Base-by-base conservation (phyloP, 495 filamentous ascomycete species). In the Tuber brumale region DNA sequence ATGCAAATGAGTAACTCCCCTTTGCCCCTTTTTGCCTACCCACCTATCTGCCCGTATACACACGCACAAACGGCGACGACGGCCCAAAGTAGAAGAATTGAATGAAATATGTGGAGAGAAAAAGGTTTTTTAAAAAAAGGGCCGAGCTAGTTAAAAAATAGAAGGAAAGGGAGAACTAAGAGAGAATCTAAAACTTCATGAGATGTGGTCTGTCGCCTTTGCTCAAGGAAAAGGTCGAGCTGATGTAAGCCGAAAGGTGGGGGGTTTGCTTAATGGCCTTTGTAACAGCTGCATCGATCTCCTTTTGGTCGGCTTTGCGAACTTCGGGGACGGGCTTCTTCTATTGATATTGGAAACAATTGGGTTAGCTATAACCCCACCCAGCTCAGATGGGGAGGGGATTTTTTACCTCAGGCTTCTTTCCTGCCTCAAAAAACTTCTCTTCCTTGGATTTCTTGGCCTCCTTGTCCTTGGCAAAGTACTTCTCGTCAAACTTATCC, bases 161-260 rank as follows among this genome's bases (percentile, higher is more conserved):
- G 5, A 12, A 66, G 14, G 57, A 66, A 66, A 66, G 16, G 27
- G 31, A 66, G 31, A 35, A 66, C 27, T 19, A 2, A 66, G 57
- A 66, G 27, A 66, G 27, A 66, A 66, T 66, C 76, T 94, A 95
- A 90, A 91, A 95, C 87, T 91, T 90, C 93, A 99, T 98, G 89
- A 94, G 92, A 86, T 98, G 95, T 86, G 96, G 95, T 89, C 93
- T 92, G 89, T 99, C 95, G 84, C 95, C 95, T 89, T 93, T 97
- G 86, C 93, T 91, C 85, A 98, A 91, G 89, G 92, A 95, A 91
- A 98, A 99, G 82, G 89, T 92, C 85, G 90, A 92, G 84, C 90
- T 89, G 77, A 99, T 92, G 89, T 98, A 98, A 85, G 90, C 91
- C 84, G 90, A 85, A 84, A 99, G 91, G 84, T 93, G 87, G 71